Base-by-base conservation (phyloP, 1,284 basidiomycete species). In the Caloboletus firmus region DNA sequence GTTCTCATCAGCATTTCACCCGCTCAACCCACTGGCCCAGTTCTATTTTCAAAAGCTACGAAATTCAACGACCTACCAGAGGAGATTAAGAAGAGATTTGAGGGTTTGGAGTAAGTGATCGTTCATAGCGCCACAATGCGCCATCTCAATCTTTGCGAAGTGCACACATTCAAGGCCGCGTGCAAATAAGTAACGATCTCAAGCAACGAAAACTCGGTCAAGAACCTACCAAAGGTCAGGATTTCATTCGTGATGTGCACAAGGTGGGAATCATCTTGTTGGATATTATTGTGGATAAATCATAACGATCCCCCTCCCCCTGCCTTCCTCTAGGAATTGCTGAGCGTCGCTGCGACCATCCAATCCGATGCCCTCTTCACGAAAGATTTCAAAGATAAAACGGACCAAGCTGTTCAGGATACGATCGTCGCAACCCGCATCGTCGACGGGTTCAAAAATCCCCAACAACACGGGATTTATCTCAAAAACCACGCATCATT, bases 11-110 rank as follows among this genome's bases (percentile, higher is more conserved):
- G 60, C 30, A 52, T 62, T 51, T 60, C 70, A 12, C 66, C 63
- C 15, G 57, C 64, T 34, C 67, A 74, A 51, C 50, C 62, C 22
- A 55, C 59, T 30, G 76, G 76, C 2, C 72, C 76, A 26, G 76
- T 79, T n/a, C 68, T 77, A 1, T 86, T 90, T 62, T 82, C 79
- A 17, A 89, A 84, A 66, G 80, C 83, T 0, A 90, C 89, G 0
- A 92, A 90, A 66, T 93, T 91, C 69, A 91, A 93, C 49, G 91
- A 93, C 64, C 70, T 93, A 17, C 84, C 89, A 0, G 90, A 93
- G 50, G 77, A 81, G 2, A 60, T 84, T 36, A 87, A 84, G 69
- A 83, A 72, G 57, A 75, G 72, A 6, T 76, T 93, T 24, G 91
- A 93, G 64, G 69, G 73, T 36, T 79, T 93, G 47, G 90, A 93